Conservation (phyloP, 2,329 filamentous ascomycete genomes). For the Dendryphion nanum region DNA sequence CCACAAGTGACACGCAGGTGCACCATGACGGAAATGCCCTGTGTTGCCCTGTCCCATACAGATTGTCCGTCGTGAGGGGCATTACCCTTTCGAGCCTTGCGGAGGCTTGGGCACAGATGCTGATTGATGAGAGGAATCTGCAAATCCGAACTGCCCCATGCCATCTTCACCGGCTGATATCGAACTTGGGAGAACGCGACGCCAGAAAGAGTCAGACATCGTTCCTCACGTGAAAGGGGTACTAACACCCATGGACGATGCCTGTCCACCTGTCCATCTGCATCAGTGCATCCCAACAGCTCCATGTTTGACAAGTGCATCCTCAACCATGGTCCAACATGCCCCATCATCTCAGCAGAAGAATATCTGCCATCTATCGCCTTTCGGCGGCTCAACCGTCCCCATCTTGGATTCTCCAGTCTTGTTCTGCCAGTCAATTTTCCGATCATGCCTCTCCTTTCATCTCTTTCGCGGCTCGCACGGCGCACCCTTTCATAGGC, state of each 20-base stretch:
- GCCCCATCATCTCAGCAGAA: no score
- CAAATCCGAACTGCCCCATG: conserved; percentile 10
- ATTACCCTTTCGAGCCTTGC: conserved; percentile 18
- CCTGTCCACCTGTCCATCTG: no score
- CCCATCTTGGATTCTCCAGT: no score
- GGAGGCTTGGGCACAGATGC: conserved; percentile 10
- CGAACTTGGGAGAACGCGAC: conserved; percentile 16
- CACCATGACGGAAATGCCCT: conserved; percentile 23
- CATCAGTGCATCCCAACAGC: conserved; percentile 1
- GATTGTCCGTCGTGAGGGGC: conserved; percentile 19
- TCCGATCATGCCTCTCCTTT: no score
- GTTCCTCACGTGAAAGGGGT: conserved; percentile 10
- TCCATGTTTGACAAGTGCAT: conserved; percentile 2
- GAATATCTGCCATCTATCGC: no score
- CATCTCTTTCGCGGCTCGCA: conserved; percentile 7
- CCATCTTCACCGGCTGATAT: conserved; percentile 33
- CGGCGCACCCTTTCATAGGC: conserved; percentile 7
- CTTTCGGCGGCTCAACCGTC: no score
- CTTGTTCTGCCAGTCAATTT: no score
- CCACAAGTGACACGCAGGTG: conserved; percentile 12
- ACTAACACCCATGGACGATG: no score
- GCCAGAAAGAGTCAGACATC: background rate
- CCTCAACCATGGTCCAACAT: conserved; percentile 14
- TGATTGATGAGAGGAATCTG: conserved; percentile 20
- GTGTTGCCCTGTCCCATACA: conserved; percentile 10